Evolutionary conservation across 1,284 basidiomycete species (phyloP), one percentile per base, ranked within the genome.

Genomic region (Abortiporus biennis): DNA sequence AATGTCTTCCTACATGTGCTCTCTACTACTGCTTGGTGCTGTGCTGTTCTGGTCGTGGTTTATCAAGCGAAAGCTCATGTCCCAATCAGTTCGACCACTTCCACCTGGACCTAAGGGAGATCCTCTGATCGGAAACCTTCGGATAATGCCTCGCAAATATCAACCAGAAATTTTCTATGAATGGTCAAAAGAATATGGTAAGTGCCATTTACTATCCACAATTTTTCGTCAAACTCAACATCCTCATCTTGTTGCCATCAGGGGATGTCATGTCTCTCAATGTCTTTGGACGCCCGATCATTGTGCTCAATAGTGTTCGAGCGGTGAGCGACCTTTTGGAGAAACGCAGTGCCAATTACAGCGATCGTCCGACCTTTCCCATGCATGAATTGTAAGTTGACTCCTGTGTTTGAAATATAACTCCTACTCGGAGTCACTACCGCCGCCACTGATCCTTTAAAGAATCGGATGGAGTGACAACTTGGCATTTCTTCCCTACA

Each of bases 291-390:
- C 37, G 37, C 6, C 36, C 47, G 6, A 40, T 47, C 8, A 33
- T 47, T 15, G 30, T 46, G 13, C 36, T 53, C 15, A 42, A 43
- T 25, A 42, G 41, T 3, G 31, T 41, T 3, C 48, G 51, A 20
- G 43, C 45, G 2, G 47, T 47, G 24, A 29, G 16, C n/a, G 51
- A 52, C 16, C 40, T 51, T 13, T 49, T 56, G 17, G 52, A 54
- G 17, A 53, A 54, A 42, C 47, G 40, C 1, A 50, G 51, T 6
- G 45, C 50, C 9, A 50, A 46, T 30, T 49, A 51, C 38, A 53
- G 48, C 4, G 36, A 53, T 25, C 29, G 47, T 12, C 38, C 46
- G n/a, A 32, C 22, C 3, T 43, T 38, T 6, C 35, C 45, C 4
- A 42, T 50, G 38, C 17, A 30, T 4, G 46, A 50, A 6, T 40